phyloP scores from a whole-genome alignment of 1,284 basidiomycete genomes.

The Marasmius oreades region DNA sequence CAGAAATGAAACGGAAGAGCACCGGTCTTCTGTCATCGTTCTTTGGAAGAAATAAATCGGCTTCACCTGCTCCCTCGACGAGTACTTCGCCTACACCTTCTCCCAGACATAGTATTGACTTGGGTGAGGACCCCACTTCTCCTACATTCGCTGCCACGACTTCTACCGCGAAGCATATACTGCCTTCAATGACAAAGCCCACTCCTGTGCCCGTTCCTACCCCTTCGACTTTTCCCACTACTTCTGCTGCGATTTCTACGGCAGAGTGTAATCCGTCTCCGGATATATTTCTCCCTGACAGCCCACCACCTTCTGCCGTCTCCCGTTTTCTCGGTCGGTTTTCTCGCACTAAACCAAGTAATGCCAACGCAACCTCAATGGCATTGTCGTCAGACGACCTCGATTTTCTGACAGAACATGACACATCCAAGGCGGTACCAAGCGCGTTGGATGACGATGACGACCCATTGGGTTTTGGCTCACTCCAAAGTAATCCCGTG shows the following conservation, averaged over 20 bases:
- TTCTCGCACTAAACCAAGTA: conserved; percentile 44
- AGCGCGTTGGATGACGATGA: conserved; percentile 42
- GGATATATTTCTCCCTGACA: conserved; percentile 16
- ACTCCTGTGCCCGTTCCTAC: conserved; percentile 10
- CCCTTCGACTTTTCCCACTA: conserved; percentile 20
- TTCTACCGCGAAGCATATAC: conserved; percentile 10
- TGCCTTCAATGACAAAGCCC: conserved; percentile 7
- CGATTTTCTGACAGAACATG: conserved; percentile 72
- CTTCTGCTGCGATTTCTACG: not conserved
- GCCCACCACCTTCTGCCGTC: conserved; percentile 50
- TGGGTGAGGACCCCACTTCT: conserved; percentile 15
- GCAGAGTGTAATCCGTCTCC: conserved; percentile 19
- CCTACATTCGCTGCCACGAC: conserved; percentile 8
- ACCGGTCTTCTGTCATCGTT: conserved; percentile 64
- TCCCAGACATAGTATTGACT: conserved; percentile 33
- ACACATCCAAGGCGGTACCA: conserved; percentile 31
- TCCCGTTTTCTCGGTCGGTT: conserved; percentile 72
- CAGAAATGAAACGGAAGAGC: conserved; percentile 42
- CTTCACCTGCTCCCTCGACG: conserved; percentile 23
- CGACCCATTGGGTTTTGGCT: not conserved
- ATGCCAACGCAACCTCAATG: conserved; percentile 40
- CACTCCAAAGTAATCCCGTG: conserved; percentile 31
- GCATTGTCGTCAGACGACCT: conserved; percentile 69
- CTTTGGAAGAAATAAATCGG: conserved; percentile 46
- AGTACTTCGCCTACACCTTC: conserved; percentile 17